Evolutionary conservation across 1,284 basidiomycete species (phyloP), one percentile per base, ranked within the genome.

Genomic region (Bondarzewia mesenterica): DNA sequence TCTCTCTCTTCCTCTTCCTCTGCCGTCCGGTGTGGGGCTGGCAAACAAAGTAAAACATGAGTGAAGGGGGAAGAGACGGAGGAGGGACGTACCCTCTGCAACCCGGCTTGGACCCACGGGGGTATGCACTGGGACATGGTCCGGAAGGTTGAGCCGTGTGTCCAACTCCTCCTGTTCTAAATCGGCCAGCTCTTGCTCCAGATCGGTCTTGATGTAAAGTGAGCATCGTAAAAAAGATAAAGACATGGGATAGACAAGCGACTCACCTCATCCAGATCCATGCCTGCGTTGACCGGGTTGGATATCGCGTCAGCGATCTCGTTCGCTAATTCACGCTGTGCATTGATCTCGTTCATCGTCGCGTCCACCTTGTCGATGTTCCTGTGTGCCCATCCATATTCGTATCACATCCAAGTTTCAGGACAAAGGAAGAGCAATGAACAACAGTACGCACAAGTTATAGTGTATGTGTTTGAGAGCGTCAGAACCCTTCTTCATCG

Each of bases 261-360:
- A 40, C n/a, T 40, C 16, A 86, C 90, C 61, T 93, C 89, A 68
- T 93, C 90, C 39, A 83, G 59, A 23, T 83, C 75, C 53, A 75
- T 63, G 46, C 80, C 83, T 58, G 78, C 75, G 52, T 80, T 79
- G 37, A 80, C 68, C 21, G 89, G 89, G 63, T 84, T 85, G 37
- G 92, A 91, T 61, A 99, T 94, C 49, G 89, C 83, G n/a, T 93
- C 88, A 48, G 90, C 90, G 53, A 99, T 93, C 71, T 99, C 96
- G 66, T 89, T 89, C 49, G 93, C 93, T 52, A 97, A 74, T 50
- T 94, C 91, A 68, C 93, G 88, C 69, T 98, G 93, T 60, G 96
- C 94, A 50, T 86, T 79, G 58, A 99, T 91, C 50, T 78, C 75
- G 55, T 87, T 77, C 92, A 99, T 98, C 16, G 88, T 92, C 29